These are phyloP conservation scores for Coleophoma cylindrospora DNA, from an alignment of 2,329 filamentous ascomycete genomes.

Conservation along the genomic window DNA sequence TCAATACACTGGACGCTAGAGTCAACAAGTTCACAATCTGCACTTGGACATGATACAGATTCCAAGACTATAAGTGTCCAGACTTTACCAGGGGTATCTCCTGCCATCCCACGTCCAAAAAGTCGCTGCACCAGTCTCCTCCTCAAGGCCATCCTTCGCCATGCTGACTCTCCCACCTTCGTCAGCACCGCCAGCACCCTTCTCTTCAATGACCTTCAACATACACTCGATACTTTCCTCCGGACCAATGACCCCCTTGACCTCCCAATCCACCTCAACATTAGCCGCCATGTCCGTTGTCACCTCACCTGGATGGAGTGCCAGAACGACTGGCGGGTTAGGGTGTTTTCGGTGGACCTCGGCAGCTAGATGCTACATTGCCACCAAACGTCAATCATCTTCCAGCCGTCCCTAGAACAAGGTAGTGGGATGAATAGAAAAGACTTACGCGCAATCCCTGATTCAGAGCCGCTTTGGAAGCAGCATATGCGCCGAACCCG, in stretches of 20 bases:
- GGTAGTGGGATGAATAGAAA: neutral
- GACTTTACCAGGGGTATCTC: slow-evolving; percentile 13
- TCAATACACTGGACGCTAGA: no score
- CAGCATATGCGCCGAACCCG: slow-evolving; percentile 51
- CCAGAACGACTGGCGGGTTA: slow-evolving; percentile 39
- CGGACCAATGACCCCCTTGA: slow-evolving; percentile 9
- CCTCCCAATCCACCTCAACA: slow-evolving; percentile 8
- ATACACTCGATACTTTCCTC: slow-evolving; percentile 13
- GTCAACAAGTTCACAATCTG: no score
- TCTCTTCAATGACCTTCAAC: slow-evolving; percentile 12
- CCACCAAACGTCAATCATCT: no score
- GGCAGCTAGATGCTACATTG: slow-evolving; percentile 41
- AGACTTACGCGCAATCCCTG: slow-evolving; percentile 37
- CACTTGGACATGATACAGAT: no score
- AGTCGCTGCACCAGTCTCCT: slow-evolving; percentile 11
- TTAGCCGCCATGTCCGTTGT: slow-evolving; percentile 30
- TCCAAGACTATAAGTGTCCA: no score
- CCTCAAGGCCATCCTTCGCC: neutral
- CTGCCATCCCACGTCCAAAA: slow-evolving; percentile 19
- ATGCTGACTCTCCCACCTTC: slow-evolving; percentile 6
- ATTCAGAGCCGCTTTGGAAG: slow-evolving; percentile 52
- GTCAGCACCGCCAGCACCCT: slow-evolving; percentile 9
- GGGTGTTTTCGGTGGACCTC: slow-evolving; percentile 37
- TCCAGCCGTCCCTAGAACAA: neutral
- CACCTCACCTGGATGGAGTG: slow-evolving; percentile 54